Conservation (phyloP, 768 basidiomycete species). For the Rubroboletus satanas region DNA sequence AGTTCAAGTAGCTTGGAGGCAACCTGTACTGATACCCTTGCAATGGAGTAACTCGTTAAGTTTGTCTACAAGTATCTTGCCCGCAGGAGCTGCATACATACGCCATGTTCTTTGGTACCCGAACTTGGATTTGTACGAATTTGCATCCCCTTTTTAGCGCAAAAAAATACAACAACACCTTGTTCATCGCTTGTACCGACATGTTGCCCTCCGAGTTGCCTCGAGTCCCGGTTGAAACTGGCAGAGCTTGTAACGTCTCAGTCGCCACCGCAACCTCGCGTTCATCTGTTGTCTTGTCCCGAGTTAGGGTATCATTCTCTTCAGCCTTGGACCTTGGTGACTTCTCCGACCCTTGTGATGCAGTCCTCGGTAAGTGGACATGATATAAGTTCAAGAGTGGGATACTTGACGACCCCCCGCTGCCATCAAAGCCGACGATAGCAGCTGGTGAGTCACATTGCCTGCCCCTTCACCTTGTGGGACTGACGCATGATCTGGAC, state of each 20-base stretch:
- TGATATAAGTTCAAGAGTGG: slow-evolving; percentile 24
- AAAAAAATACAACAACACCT: slow-evolving; percentile 23
- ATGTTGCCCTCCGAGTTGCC: neutral
- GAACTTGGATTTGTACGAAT: neutral
- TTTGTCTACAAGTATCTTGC: neutral
- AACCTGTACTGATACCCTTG: neutral
- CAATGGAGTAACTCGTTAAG: neutral
- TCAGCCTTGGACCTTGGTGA: slow-evolving; percentile 1
- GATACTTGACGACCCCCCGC: slow-evolving; percentile 11
- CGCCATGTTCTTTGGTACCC: slow-evolving; percentile 3
- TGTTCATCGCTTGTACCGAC: slow-evolving; percentile 15
- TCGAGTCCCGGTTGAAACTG: neutral
- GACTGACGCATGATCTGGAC: slow-evolving; percentile 2
- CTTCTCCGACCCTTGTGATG: slow-evolving; percentile 4
- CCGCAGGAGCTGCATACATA: neutral
- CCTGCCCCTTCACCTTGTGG: neutral
- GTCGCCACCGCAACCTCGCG: slow-evolving; percentile 25
- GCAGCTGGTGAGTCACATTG: slow-evolving; percentile 24
- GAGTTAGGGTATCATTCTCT: slow-evolving; percentile 18
- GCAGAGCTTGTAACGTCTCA: neutral
- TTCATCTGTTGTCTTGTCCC: slow-evolving; percentile 19
- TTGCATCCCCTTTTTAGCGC: neutral
- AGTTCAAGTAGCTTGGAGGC: neutral
- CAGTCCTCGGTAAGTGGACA: slow-evolving; percentile 1
- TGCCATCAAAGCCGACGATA: slow-evolving; percentile 24